Evolutionary conservation across 2,329 filamentous ascomycete species (phyloP).

Genomic region (Colletotrichum graminicola): DNA sequence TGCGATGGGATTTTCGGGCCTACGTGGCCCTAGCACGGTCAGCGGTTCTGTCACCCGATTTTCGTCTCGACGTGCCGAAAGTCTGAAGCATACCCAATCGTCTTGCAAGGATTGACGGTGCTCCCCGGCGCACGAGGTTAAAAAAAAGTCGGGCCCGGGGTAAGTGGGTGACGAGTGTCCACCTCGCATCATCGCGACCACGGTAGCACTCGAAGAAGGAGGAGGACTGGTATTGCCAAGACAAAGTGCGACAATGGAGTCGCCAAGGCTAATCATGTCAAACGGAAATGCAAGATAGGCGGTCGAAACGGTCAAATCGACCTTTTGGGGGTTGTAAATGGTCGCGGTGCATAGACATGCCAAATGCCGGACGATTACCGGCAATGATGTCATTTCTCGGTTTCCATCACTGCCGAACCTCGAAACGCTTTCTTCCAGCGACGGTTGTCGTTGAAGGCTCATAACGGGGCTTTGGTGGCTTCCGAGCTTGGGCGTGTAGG

Average conservation of each 20-base stretch:
- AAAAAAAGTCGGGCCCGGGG: conserved; percentile 38
- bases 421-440: conserved; percentile 19
- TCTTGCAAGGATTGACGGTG: conserved; percentile 41
- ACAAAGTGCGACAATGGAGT: conserved; percentile 4
- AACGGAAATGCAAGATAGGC: neutral
- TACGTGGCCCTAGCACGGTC: neutral
- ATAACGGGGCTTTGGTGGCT: conserved; percentile 10
- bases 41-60: conserved; percentile 27
- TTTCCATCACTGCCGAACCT: conserved; percentile 12
- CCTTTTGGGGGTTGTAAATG: conserved; percentile 6
- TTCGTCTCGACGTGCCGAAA: conserved; percentile 35
- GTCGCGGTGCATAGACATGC: conserved; percentile 27
- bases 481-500: neutral
- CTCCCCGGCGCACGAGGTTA: conserved; percentile 37
- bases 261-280: conserved; percentile 1
- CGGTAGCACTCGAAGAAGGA: conserved; percentile 6
- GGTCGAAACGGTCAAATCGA: conserved; percentile 7
- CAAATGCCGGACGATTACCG: conserved; percentile 24
- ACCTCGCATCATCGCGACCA: conserved; percentile 35
- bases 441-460: conserved; percentile 20
- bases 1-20: neutral
- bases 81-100: conserved; percentile 30
- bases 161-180: conserved; percentile 41
- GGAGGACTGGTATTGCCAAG: conserved; percentile 2
- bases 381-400: conserved; percentile 41